Percentiles rank a stretch among this genome's conserved stretches.
Evolutionary conservation across 306 rosid genomes (phyloP).

Genomic region (Luffa aegyptiaca): DNA sequence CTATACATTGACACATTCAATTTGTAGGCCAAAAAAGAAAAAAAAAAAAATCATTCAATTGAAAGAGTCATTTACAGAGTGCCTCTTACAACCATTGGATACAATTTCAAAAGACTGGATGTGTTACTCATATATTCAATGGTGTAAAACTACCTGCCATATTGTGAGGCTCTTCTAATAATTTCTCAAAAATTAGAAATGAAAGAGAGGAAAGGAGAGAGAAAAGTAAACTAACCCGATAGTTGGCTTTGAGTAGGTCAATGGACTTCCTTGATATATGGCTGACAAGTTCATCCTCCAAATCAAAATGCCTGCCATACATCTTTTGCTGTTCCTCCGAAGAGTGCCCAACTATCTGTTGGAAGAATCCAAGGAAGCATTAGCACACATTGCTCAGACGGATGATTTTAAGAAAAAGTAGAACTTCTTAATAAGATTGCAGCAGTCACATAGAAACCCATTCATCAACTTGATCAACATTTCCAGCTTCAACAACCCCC

Average conservation of each 20-base stretch:
- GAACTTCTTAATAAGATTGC: not conserved
- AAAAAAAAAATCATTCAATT: not conserved
- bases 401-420: not conserved
- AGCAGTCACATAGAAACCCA: not conserved
- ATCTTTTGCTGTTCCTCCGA: constrained; percentile 93
- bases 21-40: not conserved
- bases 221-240: constrained; percentile 52
- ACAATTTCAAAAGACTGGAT: too few relatives aligned
- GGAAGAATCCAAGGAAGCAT: constrained; percentile 9
- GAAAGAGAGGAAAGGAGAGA: not conserved
- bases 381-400: not conserved
- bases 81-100: too few relatives aligned
- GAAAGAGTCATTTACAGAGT: too few relatives aligned
- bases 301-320: constrained; percentile 92
- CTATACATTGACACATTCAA: constrained; percentile 19
- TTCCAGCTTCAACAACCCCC: not conserved
- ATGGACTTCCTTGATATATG: constrained; percentile 78
- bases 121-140: not conserved
- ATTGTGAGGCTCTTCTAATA: not conserved
- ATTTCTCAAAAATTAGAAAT: not conserved
- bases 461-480: not conserved
- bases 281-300: constrained; percentile 91
- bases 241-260: constrained; percentile 68
- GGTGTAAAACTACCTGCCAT: not conserved
- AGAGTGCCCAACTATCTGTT: constrained; percentile 64